A percentile compares a stretch with the other conserved stretches of the same genome.
These are phyloP conservation scores for Casuarina glauca DNA, from an alignment of 306 rosid genomes.

Conservation along the genomic window DNA sequence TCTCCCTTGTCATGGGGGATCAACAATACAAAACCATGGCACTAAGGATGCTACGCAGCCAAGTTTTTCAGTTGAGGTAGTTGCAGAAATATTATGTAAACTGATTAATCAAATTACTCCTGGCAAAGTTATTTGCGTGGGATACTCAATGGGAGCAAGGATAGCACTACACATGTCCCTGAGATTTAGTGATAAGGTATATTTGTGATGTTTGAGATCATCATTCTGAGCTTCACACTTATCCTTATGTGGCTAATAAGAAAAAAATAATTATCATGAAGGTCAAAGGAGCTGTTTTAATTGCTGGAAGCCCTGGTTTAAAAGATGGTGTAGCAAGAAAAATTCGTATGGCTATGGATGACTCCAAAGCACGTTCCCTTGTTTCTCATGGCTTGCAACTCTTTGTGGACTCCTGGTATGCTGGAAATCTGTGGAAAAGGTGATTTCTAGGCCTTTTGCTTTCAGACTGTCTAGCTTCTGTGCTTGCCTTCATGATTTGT, in stretches of 20 bases:
- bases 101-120: slow-evolving; percentile 55
- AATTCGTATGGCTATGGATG: slow-evolving; percentile 77
- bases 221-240: slow-evolving; percentile 13
- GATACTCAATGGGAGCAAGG: slow-evolving; percentile 96
- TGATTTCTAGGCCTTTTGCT: slow-evolving; percentile 29
- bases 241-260: slow-evolving; percentile 15
- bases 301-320: slow-evolving; percentile 93
- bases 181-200: slow-evolving; percentile 67
- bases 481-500: slow-evolving; percentile 10
- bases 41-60: slow-evolving; percentile 32
- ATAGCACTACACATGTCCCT: slow-evolving; percentile 80
- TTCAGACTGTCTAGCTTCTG: slow-evolving; percentile 22
- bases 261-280: slow-evolving; percentile 40
- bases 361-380: slow-evolving; percentile 64
- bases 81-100: slow-evolving; percentile 51
- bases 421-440: slow-evolving; percentile 85
- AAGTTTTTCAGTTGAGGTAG: slow-evolving; percentile 56
- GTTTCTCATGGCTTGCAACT: slow-evolving; percentile 62
- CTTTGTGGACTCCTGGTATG: slow-evolving; percentile 78
- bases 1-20: slow-evolving; percentile 92
- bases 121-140: slow-evolving; percentile 66
- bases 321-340: slow-evolving; percentile 65
- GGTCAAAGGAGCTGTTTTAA: slow-evolving; percentile 73
- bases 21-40: slow-evolving; percentile 41
- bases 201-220: slow-evolving; percentile 14